These are phyloP conservation scores for Fusarium ambrosium DNA, from an alignment of 2,329 filamentous ascomycete species.

Conservation along the genomic window DNA sequence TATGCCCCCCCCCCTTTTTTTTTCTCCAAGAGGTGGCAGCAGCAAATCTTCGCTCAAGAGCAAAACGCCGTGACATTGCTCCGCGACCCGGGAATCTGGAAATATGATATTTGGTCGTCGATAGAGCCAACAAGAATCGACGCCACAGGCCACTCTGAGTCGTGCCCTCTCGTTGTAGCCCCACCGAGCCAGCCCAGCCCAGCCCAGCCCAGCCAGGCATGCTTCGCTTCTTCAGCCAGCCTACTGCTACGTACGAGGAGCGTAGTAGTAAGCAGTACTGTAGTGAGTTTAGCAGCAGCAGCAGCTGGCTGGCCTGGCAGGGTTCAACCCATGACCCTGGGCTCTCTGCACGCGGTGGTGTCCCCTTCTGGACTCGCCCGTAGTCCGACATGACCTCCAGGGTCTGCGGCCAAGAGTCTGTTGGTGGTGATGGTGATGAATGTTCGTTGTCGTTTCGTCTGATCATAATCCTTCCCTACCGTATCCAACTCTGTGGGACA, in stretches of 20 bases:
- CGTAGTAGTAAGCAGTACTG: not conserved
- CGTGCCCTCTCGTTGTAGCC: conserved; percentile 11
- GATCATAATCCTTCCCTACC: not conserved
- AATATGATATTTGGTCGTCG: conserved; percentile 16
- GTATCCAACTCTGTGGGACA: not conserved
- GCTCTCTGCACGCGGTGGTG: not conserved
- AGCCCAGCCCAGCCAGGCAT: not conserved
- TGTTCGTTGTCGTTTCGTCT: not conserved
- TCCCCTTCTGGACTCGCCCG: conserved; percentile 9
- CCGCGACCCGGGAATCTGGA: conserved; percentile 32
- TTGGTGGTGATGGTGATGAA: conserved; percentile 16
- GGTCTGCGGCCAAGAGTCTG: conserved; percentile 5
- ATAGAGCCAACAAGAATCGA: conserved; percentile 25
- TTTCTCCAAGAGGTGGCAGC: conserved; percentile 29
- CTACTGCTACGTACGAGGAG: not conserved
- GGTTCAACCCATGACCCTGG: conserved; percentile 12
- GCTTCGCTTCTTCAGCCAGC: not conserved
- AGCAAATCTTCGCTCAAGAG: conserved; percentile 20
- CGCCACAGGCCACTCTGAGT: conserved; percentile 23
- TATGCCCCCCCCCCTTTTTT: not conserved
- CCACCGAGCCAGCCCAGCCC: conserved; percentile 1
- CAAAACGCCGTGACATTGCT: conserved; percentile 21
- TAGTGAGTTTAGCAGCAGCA: not conserved
- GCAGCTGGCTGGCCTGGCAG: not conserved
- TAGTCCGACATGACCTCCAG: conserved; percentile 24